These are phyloP conservation scores for Cladophialophora chaetospira DNA, from an alignment of 2,329 filamentous ascomycete species.

Conservation along the genomic window DNA sequence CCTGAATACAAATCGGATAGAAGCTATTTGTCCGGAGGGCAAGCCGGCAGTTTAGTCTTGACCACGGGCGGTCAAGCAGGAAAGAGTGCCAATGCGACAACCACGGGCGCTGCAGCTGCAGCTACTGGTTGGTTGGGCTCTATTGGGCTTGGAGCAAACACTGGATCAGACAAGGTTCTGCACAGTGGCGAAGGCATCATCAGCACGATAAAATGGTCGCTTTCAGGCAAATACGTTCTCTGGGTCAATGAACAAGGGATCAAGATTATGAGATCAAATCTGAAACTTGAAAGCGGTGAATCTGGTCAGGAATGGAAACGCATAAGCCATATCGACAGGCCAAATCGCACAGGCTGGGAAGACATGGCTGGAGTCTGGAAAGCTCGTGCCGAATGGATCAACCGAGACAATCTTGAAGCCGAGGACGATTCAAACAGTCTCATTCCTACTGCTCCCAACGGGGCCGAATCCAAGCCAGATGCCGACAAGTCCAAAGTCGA, in stretches of 20 bases:
- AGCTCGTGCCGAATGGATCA: constrained; percentile 87
- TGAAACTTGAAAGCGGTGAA: constrained; percentile 75
- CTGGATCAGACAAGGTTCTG: constrained; percentile 80
- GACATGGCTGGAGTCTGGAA: constrained; percentile 98
- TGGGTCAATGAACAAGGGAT: constrained; percentile 98
- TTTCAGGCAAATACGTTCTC: constrained; percentile 86
- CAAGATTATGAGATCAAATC: constrained; percentile 92
- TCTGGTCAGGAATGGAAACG: constrained; percentile 89
- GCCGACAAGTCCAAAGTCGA: constrained; percentile 57
- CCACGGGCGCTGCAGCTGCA: constrained; percentile 78
- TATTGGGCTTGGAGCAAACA: constrained; percentile 76
- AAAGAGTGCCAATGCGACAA: constrained; percentile 80
- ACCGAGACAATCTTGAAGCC: constrained; percentile 74
- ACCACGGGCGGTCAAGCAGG: constrained; percentile 80
- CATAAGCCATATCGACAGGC: constrained; percentile 87
- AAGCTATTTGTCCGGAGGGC: constrained; percentile 86
- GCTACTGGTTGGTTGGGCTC: constrained; percentile 90
- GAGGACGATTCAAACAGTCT: constrained; percentile 59
- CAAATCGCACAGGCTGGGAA: constrained; percentile 84
- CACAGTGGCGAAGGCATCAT: constrained; percentile 93
- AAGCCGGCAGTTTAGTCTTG: constrained; percentile 82
- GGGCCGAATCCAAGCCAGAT: constrained; percentile 43
- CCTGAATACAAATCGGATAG: constrained; percentile 90
- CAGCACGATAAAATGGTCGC: constrained; percentile 89
- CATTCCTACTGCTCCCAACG: constrained; percentile 43